phyloP scores from a whole-genome alignment of 1,284 basidiomycete genomes.

The Pseudozyma sp. region DNA sequence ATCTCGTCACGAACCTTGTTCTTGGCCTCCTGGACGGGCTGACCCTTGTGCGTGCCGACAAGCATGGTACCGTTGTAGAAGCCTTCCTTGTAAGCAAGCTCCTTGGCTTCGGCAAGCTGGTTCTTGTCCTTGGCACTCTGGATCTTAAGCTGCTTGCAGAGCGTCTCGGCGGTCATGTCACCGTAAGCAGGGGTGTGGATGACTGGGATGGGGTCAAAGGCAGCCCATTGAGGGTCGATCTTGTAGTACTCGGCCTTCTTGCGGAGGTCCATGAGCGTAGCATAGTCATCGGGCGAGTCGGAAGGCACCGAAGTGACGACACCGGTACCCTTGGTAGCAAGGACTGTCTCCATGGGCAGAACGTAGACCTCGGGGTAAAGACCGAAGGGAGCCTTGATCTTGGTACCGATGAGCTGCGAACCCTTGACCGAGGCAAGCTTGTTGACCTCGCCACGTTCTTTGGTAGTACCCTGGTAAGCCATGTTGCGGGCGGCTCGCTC shows the following conservation, averaged over 20 bases:
- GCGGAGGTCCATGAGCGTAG: slow-evolving; percentile 88
- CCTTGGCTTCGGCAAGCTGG: slow-evolving; percentile 94
- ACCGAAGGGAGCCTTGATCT: slow-evolving; percentile 87
- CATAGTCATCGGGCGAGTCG: slow-evolving; percentile 97
- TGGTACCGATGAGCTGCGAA: slow-evolving; percentile 84
- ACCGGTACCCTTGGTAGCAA: slow-evolving; percentile 96
- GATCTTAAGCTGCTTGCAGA: slow-evolving; percentile 92
- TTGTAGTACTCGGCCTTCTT: slow-evolving; percentile 98
- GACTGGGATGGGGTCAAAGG: slow-evolving; percentile 87
- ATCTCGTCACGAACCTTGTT: slow-evolving; percentile 85
- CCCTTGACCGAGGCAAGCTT: slow-evolving; percentile 72
- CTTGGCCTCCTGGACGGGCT: slow-evolving; percentile 90
- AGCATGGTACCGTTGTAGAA: slow-evolving; percentile 94
- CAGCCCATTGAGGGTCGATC: slow-evolving; percentile 89
- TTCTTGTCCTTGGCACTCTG: slow-evolving; percentile 87
- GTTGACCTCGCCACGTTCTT: slow-evolving; percentile 69
- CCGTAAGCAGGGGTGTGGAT: slow-evolving; percentile 90
- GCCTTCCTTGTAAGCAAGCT: slow-evolving; percentile 97
- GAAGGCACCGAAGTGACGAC: slow-evolving; percentile 98
- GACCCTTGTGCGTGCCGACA: slow-evolving; percentile 87
- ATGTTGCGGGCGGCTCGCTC: slow-evolving; percentile 93
- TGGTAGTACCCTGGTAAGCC: slow-evolving; percentile 87
- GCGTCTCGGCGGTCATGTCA: slow-evolving; percentile 86
- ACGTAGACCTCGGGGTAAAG: slow-evolving; percentile 90
- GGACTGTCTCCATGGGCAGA: slow-evolving; percentile 96